phyloP scores from a whole-genome alignment of 2,329 filamentous ascomycete genomes.

The Teratosphaeria viscida region DNA sequence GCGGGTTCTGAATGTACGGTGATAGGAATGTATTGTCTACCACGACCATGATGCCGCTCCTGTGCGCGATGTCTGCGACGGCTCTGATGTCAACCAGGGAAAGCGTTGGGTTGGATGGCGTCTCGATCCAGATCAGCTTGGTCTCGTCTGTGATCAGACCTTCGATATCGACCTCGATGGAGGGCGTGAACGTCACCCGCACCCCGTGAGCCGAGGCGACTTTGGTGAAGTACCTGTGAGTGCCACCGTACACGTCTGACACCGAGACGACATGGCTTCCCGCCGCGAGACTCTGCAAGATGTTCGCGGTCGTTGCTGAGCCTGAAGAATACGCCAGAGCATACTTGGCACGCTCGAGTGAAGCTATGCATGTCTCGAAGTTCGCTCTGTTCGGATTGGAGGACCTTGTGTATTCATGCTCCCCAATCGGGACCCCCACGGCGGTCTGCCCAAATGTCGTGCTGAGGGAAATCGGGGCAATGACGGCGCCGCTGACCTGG shows the following conservation, averaged over 20 bases:
- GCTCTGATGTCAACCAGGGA: conserved; percentile 85
- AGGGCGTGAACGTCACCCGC: conserved; percentile 84
- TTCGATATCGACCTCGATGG: conserved; percentile 79
- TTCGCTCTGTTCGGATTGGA: conserved; percentile 92
- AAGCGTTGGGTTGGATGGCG: conserved; percentile 87
- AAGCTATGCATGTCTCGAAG: conserved; percentile 84
- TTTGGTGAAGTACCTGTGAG: conserved; percentile 97
- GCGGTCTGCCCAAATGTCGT: conserved; percentile 90
- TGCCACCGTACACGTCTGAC: conserved; percentile 95
- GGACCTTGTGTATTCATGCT: conserved; percentile 87
- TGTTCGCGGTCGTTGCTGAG: conserved; percentile 83
- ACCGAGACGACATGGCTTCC: conserved; percentile 94
- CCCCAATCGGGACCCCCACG: conserved; percentile 77
- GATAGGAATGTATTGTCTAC: conserved; percentile 98
- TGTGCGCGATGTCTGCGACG: conserved; percentile 71
- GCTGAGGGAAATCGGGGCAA: conserved; percentile 88
- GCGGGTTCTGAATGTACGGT: conserved; percentile 92
- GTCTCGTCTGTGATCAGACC: conserved; percentile 80
- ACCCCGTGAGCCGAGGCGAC: conserved; percentile 92
- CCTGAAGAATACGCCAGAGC: conserved; percentile 92
- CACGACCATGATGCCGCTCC: conserved; percentile 85
- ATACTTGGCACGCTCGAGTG: conserved; percentile 83
- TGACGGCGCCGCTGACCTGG: conserved; percentile 85
- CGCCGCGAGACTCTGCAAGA: conserved; percentile 82
- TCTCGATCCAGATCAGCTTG: conserved; percentile 95